These are phyloP conservation scores for Myrica gale DNA, from an alignment of 306 rosid species.

Conservation along the genomic window DNA sequence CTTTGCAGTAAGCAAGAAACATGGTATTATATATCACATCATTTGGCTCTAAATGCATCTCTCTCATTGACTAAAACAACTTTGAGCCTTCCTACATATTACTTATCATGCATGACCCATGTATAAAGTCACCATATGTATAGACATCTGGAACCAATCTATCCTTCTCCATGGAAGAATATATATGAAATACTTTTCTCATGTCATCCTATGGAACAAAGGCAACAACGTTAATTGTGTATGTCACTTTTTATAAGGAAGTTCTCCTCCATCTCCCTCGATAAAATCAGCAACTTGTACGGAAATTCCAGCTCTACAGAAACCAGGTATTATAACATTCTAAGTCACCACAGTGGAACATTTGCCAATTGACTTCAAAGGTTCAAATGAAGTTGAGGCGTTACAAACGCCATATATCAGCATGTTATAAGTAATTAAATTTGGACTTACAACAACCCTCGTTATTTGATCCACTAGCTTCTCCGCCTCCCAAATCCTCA, in stretches of 20 bases:
- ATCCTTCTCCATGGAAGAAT: slow-evolving; percentile 60
- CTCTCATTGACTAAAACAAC: slow-evolving; percentile 51
- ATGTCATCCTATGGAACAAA: slow-evolving; percentile 43
- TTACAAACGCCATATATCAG: slow-evolving; percentile 65
- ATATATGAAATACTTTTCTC: slow-evolving; percentile 54
- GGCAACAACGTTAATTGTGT: slow-evolving; percentile 56
- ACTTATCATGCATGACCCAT: slow-evolving; percentile 63
- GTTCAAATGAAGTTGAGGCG: slow-evolving; percentile 53
- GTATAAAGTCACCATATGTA: slow-evolving; percentile 59
- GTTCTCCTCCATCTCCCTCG: slow-evolving; percentile 69
- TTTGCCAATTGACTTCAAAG: slow-evolving; percentile 53
- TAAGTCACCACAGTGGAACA: slow-evolving; percentile 66
- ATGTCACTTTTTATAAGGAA: slow-evolving; percentile 68
- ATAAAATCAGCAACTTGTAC: slow-evolving; percentile 43
- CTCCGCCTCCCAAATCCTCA: slow-evolving; percentile 47
- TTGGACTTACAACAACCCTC: slow-evolving; percentile 49
- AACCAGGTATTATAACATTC: slow-evolving; percentile 60
- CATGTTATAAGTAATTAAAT: slow-evolving; percentile 53
- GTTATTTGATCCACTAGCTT: slow-evolving; percentile 49
- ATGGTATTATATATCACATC: slow-evolving; percentile 62
- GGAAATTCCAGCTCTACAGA: slow-evolving; percentile 46
- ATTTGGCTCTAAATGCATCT: slow-evolving; percentile 49
- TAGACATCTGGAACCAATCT: slow-evolving; percentile 61
- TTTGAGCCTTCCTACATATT: slow-evolving; percentile 67
- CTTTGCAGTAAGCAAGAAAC: slow-evolving; percentile 75